Conservation (phyloP, 208 protist species). For the Acanthamoeba triangularis region DNA sequence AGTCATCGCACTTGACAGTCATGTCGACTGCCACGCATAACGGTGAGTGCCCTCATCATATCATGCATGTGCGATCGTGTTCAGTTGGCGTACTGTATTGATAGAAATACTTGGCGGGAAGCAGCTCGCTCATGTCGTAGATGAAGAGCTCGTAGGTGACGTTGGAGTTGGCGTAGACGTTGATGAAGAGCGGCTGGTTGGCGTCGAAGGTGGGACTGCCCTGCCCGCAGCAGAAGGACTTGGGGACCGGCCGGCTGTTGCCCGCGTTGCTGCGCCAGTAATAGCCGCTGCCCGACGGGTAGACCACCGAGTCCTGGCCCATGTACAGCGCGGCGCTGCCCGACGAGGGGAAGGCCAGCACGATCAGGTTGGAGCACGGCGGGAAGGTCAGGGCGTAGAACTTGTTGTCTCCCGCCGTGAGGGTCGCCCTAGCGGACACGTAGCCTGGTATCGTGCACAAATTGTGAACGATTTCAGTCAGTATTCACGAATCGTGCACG, state of each 20-base stretch:
- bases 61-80: neutral
- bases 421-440: neutral
- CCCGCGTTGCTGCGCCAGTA: neutral
- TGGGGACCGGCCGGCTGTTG: neutral
- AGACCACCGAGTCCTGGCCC: neutral
- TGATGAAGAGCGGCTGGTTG: neutral
- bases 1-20: neutral
- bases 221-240: neutral
- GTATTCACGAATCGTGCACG: neutral
- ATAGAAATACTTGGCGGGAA: slow-evolving; percentile 16
- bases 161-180: slow-evolving; percentile 1
- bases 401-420: neutral
- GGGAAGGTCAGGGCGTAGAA: slow-evolving; percentile 4
- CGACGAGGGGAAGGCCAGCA: neutral
- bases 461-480: neutral
- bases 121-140: slow-evolving; percentile 43
- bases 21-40: neutral
- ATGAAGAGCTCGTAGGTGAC: neutral
- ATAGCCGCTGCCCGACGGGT: neutral
- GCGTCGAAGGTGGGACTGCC: neutral
- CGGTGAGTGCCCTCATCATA: neutral
- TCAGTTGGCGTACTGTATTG: neutral
- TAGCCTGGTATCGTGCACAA: neutral
- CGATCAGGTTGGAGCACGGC: slow-evolving; percentile 2
- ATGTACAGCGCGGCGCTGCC: neutral